Evolutionary conservation across 2,329 filamentous ascomycete species (phyloP), one percentile per base, ranked within the genome.

Genomic region (Calonectria ilicicola): DNA sequence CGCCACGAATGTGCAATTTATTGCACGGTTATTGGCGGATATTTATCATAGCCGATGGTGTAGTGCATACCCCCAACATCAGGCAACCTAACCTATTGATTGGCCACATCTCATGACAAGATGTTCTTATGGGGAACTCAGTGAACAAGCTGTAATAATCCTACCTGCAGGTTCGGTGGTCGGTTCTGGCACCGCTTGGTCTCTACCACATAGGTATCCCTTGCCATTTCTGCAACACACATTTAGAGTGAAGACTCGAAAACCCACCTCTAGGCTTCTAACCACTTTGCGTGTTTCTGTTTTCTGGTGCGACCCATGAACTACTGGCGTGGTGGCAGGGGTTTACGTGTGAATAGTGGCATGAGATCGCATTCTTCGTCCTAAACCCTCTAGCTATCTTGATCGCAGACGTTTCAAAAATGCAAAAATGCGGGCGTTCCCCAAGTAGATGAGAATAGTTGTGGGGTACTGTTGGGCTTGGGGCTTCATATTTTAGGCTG

Each of bases 401-500:
- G 23, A 7, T 46, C 17, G 65, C 56, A 15, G 65, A 65, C 21
- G 15, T 23, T 51, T 40, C 44, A 65, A 40, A 19, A 40, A 40
- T 4, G 2, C 38, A 21, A 58, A 58, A 23, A 58, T 32, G 12
- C 56, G 15, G 23, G 21, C 7, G 17, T 23, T 58, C 23, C 65
- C 65, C 3, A 2, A 4, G 23, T 67, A 49, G 65, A 58, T 67
- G 49, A 67, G 21, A 35, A 9, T 67, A 6, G 15, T 17, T 44
- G 19, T 67, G 23, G 65, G 65, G 27, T 67, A 67, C 35, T 44
- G 65, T 42, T 67, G 65, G 65, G 58, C 65, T 58, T 67, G 65
- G 65, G 65, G 65, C 1, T 67, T 67, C 49, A 67, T 67, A 49
- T 67, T 67, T 67, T 67, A 49, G 65, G 49, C 65, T 8, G 49